phyloP scores from a whole-genome alignment of 2,329 filamentous ascomycete genomes.

The Penicillium sp. region DNA sequence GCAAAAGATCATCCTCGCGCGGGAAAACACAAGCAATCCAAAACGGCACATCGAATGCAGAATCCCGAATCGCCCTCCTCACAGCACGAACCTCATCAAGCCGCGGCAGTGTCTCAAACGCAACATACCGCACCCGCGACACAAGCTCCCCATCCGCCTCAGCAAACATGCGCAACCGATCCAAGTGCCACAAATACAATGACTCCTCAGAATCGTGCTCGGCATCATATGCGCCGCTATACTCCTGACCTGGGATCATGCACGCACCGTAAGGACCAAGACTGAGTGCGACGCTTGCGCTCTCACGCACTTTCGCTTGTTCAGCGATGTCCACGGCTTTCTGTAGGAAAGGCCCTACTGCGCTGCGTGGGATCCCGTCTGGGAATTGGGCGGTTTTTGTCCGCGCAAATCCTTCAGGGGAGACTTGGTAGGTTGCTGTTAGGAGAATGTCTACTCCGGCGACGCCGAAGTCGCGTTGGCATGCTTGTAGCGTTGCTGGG shows the following conservation, averaged over 20 bases:
- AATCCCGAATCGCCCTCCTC: conserved; percentile 30
- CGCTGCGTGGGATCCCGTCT: conserved; percentile 43
- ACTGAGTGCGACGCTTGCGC: conserved; percentile 52
- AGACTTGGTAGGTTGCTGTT: conserved; percentile 68
- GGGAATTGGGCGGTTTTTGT: conserved; percentile 50
- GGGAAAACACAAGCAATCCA: conserved; percentile 68
- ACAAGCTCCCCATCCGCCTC: conserved; percentile 33
- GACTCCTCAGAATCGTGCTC: conserved; percentile 46
- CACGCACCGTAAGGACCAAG: conserved; percentile 67
- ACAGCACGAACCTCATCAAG: conserved; percentile 62
- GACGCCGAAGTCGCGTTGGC: conserved; percentile 57
- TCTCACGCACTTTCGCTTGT: conserved; percentile 27
- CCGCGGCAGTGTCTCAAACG: conserved; percentile 67
- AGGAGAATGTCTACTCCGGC: conserved; percentile 63
- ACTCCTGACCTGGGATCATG: conserved; percentile 64
- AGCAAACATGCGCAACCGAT: conserved; percentile 55
- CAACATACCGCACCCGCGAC: conserved; percentile 54
- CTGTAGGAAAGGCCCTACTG: conserved; percentile 46
- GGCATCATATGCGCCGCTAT: conserved; percentile 60
- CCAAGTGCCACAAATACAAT: conserved; percentile 58
- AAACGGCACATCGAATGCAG: conserved; percentile 41
- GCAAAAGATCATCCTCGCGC: conserved; percentile 52
- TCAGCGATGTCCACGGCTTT: conserved; percentile 41
- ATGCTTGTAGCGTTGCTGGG: conserved; percentile 52
- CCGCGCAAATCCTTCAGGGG: conserved; percentile 55